These are phyloP conservation scores for Acacia confusa DNA, from an alignment of 306 rosid genomes.

Conservation along the genomic window DNA sequence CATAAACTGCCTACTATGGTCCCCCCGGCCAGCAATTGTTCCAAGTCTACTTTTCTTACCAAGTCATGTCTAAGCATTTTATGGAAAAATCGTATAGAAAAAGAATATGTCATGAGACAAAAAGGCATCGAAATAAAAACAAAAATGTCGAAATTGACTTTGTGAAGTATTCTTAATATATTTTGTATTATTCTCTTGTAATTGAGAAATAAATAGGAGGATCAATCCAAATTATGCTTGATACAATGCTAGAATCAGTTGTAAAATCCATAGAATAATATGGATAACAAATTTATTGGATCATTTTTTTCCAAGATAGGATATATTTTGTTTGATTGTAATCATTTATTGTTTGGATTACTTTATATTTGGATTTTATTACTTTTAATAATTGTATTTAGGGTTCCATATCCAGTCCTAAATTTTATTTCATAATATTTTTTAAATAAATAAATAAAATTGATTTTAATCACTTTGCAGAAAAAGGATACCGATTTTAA, in stretches of 20 bases:
- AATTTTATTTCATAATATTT: no score
- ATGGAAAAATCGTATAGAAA: neutral
- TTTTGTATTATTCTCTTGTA: neutral
- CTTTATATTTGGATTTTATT: no score
- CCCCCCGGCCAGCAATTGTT: neutral
- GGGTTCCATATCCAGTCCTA: neutral
- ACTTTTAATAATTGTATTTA: no score
- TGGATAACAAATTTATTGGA: no score
- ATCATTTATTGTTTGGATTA: neutral
- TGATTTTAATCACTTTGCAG: no score
- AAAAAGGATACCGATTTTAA: no score
- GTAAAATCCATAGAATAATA: no score
- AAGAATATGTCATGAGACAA: neutral
- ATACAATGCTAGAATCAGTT: neutral
- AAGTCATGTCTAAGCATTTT: neutral
- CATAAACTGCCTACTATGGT: neutral
- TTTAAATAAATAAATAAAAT: no score
- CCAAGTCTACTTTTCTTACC: no score
- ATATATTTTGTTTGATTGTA: neutral
- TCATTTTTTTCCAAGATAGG: neutral
- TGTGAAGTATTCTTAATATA: neutral
- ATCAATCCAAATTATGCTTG: neutral
- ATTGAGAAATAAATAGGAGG: neutral
- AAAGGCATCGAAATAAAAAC: no score
- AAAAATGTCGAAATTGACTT: neutral